These are phyloP conservation scores for Heliamphora pulchella DNA, from an alignment of 179 eudicot species.

Conservation along the genomic window DNA sequence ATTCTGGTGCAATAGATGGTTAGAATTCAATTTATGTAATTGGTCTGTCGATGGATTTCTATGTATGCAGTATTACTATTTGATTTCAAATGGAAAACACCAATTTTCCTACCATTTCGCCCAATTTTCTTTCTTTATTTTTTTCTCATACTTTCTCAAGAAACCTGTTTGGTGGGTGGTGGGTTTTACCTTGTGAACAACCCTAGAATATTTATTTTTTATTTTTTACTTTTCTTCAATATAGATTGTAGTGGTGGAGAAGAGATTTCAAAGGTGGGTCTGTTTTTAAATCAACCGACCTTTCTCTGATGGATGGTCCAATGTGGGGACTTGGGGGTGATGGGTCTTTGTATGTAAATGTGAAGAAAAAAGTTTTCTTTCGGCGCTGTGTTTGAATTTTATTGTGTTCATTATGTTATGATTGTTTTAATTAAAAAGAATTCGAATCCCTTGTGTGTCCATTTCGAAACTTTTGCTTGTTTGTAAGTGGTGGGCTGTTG, in stretches of 20 bases:
- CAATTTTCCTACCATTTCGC: neutral
- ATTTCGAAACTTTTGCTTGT: neutral
- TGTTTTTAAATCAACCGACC: neutral
- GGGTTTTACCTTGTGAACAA: neutral
- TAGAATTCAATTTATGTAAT: no score
- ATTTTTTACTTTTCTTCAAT: neutral
- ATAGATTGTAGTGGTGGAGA: conserved; percentile 8
- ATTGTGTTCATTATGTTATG: neutral
- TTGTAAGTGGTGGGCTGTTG: neutral
- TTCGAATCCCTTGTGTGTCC: neutral
- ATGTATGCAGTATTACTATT: no score
- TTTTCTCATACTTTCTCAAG: neutral
- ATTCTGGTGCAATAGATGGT: no score
- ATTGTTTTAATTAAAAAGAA: neutral
- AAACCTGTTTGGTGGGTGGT: conserved; percentile 1
- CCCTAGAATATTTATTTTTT: neutral
- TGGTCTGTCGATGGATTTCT: no score
- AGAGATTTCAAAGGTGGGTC: conserved; percentile 8
- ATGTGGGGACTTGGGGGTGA: neutral
- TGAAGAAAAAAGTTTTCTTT: neutral
- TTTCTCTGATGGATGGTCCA: neutral
- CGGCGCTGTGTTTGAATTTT: conserved; percentile 11
- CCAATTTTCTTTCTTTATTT: neutral
- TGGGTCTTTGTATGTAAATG: neutral
- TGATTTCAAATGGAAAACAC: neutral